Percentiles rank a stretch among this genome's conserved stretches.
These are phyloP conservation scores for Ballota nigra DNA, from an alignment of 257 asterid genomes.

Conservation along the genomic window DNA sequence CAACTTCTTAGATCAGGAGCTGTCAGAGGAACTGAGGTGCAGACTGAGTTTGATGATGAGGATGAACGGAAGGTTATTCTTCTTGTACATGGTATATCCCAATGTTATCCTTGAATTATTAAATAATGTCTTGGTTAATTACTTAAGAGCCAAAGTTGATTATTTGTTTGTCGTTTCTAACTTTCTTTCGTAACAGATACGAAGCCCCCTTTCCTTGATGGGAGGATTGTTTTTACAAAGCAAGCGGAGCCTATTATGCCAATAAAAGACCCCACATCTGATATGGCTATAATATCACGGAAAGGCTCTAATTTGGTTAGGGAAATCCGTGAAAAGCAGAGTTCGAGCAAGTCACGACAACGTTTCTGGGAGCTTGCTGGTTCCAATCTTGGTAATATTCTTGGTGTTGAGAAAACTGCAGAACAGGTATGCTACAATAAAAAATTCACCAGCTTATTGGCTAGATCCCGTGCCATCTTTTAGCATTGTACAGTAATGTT, in stretches of 20 bases:
- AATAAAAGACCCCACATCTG: conserved; percentile 93
- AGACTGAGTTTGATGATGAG: conserved; percentile 94
- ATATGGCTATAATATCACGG: conserved; percentile 96
- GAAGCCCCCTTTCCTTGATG: conserved; percentile 97
- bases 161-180: conserved; percentile 23
- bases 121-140: conserved; percentile 17
- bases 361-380: conserved; percentile 99
- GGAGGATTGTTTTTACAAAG: conserved; percentile 88
- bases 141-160: conserved; percentile 11
- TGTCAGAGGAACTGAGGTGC: conserved; percentile 93
- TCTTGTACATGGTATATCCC: conserved; percentile 81
- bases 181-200: conserved; percentile 57
- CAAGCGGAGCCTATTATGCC: conserved; percentile 98
- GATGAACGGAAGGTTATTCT: conserved; percentile 92
- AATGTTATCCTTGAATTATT: conserved; percentile 4
- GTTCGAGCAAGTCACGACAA: conserved; percentile 87
- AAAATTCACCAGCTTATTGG: conserved; percentile 12
- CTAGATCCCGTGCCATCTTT: not conserved
- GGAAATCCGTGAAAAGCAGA: conserved; percentile 94
- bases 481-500: conserved; percentile 1
- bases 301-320: conserved; percentile 88
- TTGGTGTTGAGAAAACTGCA: conserved; percentile 93
- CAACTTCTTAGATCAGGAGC: conserved; percentile 98
- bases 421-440: conserved; percentile 60
- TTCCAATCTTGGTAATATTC: conserved; percentile 88